Base-by-base conservation (phyloP, 164 flowering plant species). In the Cinnamomum micranthum region DNA sequence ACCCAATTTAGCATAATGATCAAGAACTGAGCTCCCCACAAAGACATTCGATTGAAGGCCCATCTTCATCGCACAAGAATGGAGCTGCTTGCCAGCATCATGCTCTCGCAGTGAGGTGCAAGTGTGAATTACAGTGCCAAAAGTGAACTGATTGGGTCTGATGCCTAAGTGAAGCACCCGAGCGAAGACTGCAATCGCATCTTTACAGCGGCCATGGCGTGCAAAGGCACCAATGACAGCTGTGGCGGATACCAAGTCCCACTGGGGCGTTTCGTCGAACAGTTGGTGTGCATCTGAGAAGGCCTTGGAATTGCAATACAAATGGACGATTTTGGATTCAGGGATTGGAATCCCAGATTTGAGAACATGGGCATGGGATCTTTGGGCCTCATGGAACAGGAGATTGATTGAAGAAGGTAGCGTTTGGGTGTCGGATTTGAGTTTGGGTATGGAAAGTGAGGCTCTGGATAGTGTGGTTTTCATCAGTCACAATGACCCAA, bases 81-180 rank as follows among this genome's bases (percentile, higher is more conserved):
- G 98, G 41, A 93, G 70, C 63, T 88, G 92, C 84, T 77, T 87
- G 50, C 90, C 88, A 1, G 75, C 41, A 50, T 58, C 12, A 65
- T 83, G 74, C 72, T 83, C 79, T 27, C 82, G 63, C 4, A 85
- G 55, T 7, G 71, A 72, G 25, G 78, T 83, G 2, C 89, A 83
- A 0, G 93, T 88, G 24, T 76, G 92, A 77, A 88, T 73, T 20
- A 86, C 77, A 11, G 88, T 85, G 14, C 91, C 85, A 73, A 91
- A 90, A 5, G 94, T 90, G 87, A 82, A 90, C 76, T 90, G 87
- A 75, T 83, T 93, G 60, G 95, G 96, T 71, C 77, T 84, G 31
- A 88, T 82, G 64, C 85, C 58, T 71, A 79, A 50, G 7, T 20
- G 50, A 76, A 89, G 82, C 88, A 89, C 80, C 68, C 83, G 84